Evolutionary conservation across 805 yeast species (phyloP).

Genomic region (Teunomyces atbi): DNA sequence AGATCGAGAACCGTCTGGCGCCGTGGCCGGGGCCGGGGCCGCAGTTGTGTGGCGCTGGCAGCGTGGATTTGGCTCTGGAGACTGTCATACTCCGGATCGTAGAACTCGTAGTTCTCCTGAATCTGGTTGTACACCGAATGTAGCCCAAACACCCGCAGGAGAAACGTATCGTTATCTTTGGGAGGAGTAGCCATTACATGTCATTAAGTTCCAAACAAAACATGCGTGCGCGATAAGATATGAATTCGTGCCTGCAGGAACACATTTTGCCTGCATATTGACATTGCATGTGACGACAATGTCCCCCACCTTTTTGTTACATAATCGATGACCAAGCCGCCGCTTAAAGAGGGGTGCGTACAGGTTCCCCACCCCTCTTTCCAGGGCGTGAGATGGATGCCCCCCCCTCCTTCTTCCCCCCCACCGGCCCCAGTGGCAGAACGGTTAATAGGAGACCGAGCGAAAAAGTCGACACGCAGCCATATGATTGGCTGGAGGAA

Average conservation of each 20-base stretch:
- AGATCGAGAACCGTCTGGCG: slow-evolving; percentile 4
- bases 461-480: too few relatives aligned
- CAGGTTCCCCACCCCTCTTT: not conserved
- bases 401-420: too few relatives aligned
- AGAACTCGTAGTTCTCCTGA: slow-evolving; percentile 38
- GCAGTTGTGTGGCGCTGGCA: not conserved
- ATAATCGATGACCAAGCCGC: not conserved
- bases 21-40: not conserved
- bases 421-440: too few relatives aligned
- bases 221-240: not conserved
- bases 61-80: slow-evolving; percentile 6
- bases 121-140: slow-evolving; percentile 43
- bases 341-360: not conserved
- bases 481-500: too few relatives aligned
- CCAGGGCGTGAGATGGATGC: too few relatives aligned
- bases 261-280: not conserved
- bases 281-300: not conserved
- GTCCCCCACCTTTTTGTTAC: not conserved
- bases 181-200: slow-evolving; percentile 1
- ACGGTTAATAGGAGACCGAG: not conserved
- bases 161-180: slow-evolving; percentile 46
- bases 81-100: slow-evolving; percentile 32
- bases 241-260: too few relatives aligned
- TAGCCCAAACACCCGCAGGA: slow-evolving; percentile 62
- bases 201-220: not conserved